These are phyloP conservation scores for Fraxinus anomala DNA, from an alignment of 257 asterid genomes.

Conservation along the genomic window DNA sequence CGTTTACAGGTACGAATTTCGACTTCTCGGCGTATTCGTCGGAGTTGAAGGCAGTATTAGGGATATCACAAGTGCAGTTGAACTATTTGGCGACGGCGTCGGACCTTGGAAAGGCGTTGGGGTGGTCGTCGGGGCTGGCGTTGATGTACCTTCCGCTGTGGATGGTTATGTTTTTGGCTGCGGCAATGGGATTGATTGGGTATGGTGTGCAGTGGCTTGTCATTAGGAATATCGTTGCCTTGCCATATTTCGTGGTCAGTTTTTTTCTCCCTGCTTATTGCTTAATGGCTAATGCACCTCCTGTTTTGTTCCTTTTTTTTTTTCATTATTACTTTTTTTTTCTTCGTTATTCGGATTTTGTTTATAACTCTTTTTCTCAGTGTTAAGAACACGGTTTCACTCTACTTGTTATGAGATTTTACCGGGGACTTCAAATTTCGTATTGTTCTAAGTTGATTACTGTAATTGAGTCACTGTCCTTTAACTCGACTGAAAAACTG, in stretches of 20 bases:
- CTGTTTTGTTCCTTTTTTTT: background rate
- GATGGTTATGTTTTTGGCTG: constrained; percentile 77
- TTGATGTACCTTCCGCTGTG: constrained; percentile 63
- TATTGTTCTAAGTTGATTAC: no score
- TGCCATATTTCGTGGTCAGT: constrained; percentile 92
- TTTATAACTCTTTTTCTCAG: background rate
- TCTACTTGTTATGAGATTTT: no score
- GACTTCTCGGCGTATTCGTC: constrained; percentile 92
- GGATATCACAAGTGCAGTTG: constrained; percentile 80
- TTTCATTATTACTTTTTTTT: background rate
- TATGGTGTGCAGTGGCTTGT: constrained; percentile 91
- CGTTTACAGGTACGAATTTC: constrained; percentile 87
- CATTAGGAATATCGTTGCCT: constrained; percentile 38
- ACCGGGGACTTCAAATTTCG: no score
- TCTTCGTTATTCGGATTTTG: background rate
- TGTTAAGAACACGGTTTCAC: no score
- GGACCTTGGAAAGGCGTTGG: constrained; percentile 81
- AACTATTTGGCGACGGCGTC: constrained; percentile 91
- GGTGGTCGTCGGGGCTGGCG: constrained; percentile 94
- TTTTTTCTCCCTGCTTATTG: background rate
- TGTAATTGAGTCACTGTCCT: no score
- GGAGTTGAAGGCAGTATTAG: constrained; percentile 63
- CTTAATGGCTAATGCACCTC: background rate
- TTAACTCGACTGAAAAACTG: no score
- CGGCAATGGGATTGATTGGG: constrained; percentile 82